Evolutionary conservation across 148 eudicot species (phyloP), one percentile per base, ranked within the genome.

Genomic region (Amaranthus cruentus): DNA sequence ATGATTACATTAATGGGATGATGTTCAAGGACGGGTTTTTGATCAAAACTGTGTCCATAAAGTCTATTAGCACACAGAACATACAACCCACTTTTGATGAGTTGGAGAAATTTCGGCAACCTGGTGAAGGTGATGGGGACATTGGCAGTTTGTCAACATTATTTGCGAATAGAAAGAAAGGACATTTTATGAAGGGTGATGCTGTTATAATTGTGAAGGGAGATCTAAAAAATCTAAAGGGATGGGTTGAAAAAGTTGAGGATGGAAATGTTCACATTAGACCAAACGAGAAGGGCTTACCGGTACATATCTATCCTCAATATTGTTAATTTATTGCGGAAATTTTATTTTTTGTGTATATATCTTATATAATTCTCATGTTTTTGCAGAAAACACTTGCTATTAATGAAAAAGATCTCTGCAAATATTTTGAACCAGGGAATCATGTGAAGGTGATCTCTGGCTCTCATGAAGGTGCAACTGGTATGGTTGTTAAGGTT

Each of bases 131-230:
- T 77, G 98, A 94, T 82, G 97, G 91, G 72, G 98, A 94, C 71
- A 83, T 89, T 74, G 88, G 95, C 71, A 83, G 89, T 81, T 81
- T 90, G 78, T 88, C 99, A 46, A 85, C 97, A 6, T 82, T 91
- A 51, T 91, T 92, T 83, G 96, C 99, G 9, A 95, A 92, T 77
- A 85, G 99, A 73, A 95, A 92, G 88, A 95, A 92, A 81, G 97
- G 99, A n/a, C 99, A 95, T 75, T 95, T 95, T 71, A 85, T 95
- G 97, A 95, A 95, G 79, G 99, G 99, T 69, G 99, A 95, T 80
- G 84, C 91, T 61, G 89, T 95, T 75, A 92, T 95, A 65, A 78
- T 95, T 64, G 78, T 95, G 48, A 94, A 94, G 83, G 99, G 99
- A 51, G 99, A 95, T 79, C 92, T 95, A 2, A 91, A 85, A 78